Conservation (phyloP, 129 eudicot genomes). For the Flaveria trinervia region DNA sequence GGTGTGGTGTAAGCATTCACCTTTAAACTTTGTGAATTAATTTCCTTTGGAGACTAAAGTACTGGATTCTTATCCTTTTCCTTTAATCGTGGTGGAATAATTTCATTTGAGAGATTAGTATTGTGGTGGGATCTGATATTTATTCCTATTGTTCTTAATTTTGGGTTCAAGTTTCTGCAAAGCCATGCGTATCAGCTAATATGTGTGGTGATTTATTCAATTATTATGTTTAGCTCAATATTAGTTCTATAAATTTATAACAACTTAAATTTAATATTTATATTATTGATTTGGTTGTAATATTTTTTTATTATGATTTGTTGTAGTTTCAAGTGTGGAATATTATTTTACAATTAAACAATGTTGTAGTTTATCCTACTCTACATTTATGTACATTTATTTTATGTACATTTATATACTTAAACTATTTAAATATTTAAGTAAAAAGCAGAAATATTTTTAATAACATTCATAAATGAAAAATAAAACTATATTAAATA, state of each 20-base stretch:
- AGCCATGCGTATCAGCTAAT: background rate
- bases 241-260: background rate
- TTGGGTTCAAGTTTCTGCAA: too few species aligned
- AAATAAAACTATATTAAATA: background rate
- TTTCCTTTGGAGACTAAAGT: too few species aligned
- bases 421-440: background rate
- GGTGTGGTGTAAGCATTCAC: too few species aligned
- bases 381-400: background rate
- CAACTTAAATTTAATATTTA: background rate
- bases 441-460: background rate
- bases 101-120: too few species aligned
- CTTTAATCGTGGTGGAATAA: too few species aligned
- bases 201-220: background rate
- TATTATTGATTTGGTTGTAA: background rate
- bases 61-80: too few species aligned
- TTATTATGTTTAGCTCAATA: background rate
- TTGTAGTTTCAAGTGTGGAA: background rate
- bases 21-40: too few species aligned
- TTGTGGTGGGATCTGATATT: too few species aligned
- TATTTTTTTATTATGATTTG: background rate
- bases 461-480: background rate
- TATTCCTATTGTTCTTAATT: too few species aligned
- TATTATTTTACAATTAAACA: background rate
- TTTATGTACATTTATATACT: background rate
- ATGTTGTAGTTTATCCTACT: background rate